Conservation (phyloP, 768 basidiomycete genomes). For the Lactifluus pinguis region DNA sequence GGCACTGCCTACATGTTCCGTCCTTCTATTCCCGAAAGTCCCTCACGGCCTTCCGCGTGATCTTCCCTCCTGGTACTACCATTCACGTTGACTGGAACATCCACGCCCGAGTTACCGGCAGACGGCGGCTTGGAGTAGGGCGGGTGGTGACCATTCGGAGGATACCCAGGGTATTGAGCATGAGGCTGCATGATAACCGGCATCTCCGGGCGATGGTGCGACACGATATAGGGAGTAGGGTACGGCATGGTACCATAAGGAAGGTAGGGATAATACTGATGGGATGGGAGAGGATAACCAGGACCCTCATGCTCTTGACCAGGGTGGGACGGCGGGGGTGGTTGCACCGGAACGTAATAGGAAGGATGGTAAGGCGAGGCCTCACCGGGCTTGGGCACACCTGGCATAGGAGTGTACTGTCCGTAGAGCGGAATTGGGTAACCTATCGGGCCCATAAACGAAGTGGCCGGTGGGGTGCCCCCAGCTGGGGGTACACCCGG, state of each 20-base stretch:
- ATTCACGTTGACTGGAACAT: constrained; percentile 12
- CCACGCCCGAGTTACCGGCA: constrained; percentile 26
- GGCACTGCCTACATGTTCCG: constrained; percentile 12
- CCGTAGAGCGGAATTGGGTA: constrained; percentile 48
- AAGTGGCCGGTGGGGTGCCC: constrained; percentile 36
- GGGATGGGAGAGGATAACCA: constrained; percentile 28
- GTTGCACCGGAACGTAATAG: constrained; percentile 37
- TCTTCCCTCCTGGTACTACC: constrained; percentile 17
- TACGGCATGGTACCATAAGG: constrained; percentile 41
- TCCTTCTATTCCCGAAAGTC: constrained; percentile 15
- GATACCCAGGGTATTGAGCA: constrained; percentile 18
- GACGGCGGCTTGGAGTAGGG: constrained; percentile 34
- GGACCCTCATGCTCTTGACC: constrained; percentile 28
- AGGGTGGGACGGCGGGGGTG: constrained; percentile 30
- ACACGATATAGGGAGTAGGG: constrained; percentile 38
- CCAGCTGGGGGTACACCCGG: constrained; percentile 25
- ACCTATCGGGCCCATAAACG: constrained; percentile 44
- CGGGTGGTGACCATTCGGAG: constrained; percentile 33
- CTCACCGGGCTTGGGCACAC: constrained; percentile 43
- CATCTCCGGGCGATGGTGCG: constrained; percentile 27
- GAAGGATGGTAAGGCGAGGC: constrained; percentile 44
- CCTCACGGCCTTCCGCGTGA: constrained; percentile 14
- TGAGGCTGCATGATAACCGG: constrained; percentile 18
- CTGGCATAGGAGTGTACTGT: constrained; percentile 40
- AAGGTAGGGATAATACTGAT: constrained; percentile 39